Percentiles rank a stretch among this genome's conserved stretches.
These are phyloP conservation scores for Pseudocercospora crystallina DNA, from an alignment of 2,329 filamentous ascomycete genomes.

Conservation along the genomic window DNA sequence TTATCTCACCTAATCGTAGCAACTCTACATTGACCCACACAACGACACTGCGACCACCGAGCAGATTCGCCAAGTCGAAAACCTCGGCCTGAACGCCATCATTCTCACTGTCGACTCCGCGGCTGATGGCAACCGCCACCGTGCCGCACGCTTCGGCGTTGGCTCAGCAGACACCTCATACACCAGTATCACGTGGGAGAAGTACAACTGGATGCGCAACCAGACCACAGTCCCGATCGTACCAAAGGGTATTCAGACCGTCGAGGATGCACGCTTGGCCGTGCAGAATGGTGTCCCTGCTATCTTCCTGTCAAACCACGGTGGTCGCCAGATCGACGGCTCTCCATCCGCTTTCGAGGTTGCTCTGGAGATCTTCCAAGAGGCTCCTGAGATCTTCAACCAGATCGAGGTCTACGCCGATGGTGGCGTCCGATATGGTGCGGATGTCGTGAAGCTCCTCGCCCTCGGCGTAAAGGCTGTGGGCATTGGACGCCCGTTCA, in stretches of 20 bases:
- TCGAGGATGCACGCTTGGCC: conserved; percentile 42
- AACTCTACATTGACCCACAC: conserved; percentile 39
- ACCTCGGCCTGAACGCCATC: conserved; percentile 40
- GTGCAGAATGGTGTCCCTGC: conserved; percentile 44
- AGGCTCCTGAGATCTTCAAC: conserved; percentile 40
- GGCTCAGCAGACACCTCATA: conserved; percentile 52
- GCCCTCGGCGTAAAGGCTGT: conserved; percentile 42
- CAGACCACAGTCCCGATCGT: conserved; percentile 41
- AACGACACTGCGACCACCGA: conserved; percentile 32
- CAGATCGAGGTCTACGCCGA: conserved; percentile 42
- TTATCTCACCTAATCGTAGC: conserved; percentile 9
- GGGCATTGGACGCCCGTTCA: conserved; percentile 51
- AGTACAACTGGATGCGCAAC: conserved; percentile 40
- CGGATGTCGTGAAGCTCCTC: conserved; percentile 41
- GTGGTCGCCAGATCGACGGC: conserved; percentile 52
- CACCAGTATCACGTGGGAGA: conserved; percentile 77
- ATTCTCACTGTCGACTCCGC: conserved; percentile 50
- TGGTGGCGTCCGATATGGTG: conserved; percentile 42
- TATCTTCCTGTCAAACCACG: conserved; percentile 56
- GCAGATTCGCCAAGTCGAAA: conserved; percentile 40
- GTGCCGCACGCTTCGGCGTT: conserved; percentile 67
- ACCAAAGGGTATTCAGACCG: conserved; percentile 43
- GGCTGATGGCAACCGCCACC: conserved; percentile 36
- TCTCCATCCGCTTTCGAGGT: conserved; percentile 70
- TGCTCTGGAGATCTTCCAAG: conserved; percentile 70